These are phyloP conservation scores for Thalia dealbata DNA, from an alignment of 176 grass and related monocot species.

Conservation along the genomic window DNA sequence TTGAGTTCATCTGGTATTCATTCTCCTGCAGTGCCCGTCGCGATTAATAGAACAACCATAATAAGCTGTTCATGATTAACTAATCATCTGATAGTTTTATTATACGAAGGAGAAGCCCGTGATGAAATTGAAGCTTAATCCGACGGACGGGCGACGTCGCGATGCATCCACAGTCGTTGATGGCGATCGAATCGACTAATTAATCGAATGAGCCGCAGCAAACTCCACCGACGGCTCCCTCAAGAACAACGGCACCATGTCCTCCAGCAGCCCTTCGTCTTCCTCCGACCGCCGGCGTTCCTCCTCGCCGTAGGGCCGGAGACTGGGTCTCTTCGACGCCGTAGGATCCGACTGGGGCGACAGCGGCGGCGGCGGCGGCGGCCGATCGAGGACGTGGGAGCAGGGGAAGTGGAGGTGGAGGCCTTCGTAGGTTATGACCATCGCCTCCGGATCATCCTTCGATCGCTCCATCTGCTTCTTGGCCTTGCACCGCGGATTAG, in stretches of 20 bases:
- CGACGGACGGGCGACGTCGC: too few species aligned
- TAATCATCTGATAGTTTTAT: too few species aligned
- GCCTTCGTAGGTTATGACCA: conserved; percentile 77
- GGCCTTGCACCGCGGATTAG: conserved; percentile 86
- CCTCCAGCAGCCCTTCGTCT: conserved; percentile 49
- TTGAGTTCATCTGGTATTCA: too few species aligned
- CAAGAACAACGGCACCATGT: conserved; percentile 62
- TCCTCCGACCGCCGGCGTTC: neutral
- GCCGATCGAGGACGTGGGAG: conserved; percentile 39
- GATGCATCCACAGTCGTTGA: too few species aligned
- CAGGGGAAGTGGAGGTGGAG: conserved; percentile 91
- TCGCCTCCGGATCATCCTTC: conserved; percentile 51
- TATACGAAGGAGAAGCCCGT: too few species aligned
- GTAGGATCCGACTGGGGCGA: too few species aligned
- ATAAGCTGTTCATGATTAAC: too few species aligned
- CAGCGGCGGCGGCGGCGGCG: neutral
- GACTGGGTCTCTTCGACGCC: neutral
- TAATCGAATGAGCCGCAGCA: too few species aligned
- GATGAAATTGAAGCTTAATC: too few species aligned
- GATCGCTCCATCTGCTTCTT: conserved; percentile 89
- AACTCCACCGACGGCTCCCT: conserved; percentile 32
- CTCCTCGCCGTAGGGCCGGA: neutral
- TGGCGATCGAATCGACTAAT: too few species aligned
- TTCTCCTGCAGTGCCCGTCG: too few species aligned
- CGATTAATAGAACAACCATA: too few species aligned